Conservation (phyloP, 139 green algal genomes). For the Edaphochlamys debaryana region DNA sequence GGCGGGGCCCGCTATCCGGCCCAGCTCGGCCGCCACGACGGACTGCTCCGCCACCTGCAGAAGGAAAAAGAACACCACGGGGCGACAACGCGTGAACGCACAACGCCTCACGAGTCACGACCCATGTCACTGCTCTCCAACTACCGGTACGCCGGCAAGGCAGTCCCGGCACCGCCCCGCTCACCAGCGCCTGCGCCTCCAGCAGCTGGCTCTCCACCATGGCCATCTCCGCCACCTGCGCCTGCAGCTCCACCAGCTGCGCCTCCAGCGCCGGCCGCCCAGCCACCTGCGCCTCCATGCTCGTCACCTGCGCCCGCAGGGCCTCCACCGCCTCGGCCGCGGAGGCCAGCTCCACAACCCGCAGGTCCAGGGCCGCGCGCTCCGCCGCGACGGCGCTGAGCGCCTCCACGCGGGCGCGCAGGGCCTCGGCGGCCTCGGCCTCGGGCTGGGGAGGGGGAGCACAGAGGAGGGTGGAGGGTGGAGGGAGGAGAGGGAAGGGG, state of each 20-base stretch:
- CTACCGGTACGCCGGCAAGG: no score
- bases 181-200: constrained; percentile 11
- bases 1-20: background rate
- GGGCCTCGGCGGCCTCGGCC: constrained; percentile 12
- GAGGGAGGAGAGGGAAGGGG: no score
- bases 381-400: background rate
- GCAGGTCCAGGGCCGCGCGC: constrained; percentile 15
- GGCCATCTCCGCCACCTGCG: constrained; percentile 15
- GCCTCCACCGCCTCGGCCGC: constrained; percentile 6
- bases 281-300: background rate
- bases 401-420: constrained; percentile 1
- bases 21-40: constrained; percentile 7
- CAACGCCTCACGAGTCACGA: no score
- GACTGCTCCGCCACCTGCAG: background rate
- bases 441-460: background rate
- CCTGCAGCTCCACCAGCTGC: constrained; percentile 17
- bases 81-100: no score
- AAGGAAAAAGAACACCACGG: no score
- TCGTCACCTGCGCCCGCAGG: constrained; percentile 2
- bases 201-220: constrained; percentile 15
- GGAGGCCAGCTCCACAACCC: background rate
- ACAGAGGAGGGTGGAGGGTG: no score
- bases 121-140: no score
- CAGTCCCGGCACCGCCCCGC: no score
- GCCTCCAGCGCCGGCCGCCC: constrained; percentile 8